A percentile compares a stretch with the other conserved stretches of the same genome.
Conservation (phyloP, 495 filamentous ascomycete genomes). For the Hyaloscypha hepaticicola region DNA sequence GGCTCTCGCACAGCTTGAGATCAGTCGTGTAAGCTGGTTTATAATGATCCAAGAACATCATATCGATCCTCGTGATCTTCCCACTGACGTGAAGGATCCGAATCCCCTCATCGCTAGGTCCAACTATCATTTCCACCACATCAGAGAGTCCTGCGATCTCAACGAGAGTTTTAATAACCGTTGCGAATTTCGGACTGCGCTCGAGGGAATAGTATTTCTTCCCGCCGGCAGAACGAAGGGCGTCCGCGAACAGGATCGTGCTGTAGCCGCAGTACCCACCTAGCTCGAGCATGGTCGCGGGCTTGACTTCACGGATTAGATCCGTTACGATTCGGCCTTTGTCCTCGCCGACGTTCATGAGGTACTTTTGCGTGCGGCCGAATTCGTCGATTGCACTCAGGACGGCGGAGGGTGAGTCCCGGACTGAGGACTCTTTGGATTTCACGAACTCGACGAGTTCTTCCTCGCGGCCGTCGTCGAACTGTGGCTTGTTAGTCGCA, state of each 20-base stretch:
- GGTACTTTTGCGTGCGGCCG: constrained; percentile 58
- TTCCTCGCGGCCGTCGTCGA: constrained; percentile 70
- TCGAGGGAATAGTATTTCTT: constrained; percentile 66
- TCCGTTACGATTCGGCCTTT: constrained; percentile 69
- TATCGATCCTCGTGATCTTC: constrained; percentile 56
- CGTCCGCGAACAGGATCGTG: constrained; percentile 66
- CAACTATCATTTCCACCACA: constrained; percentile 65
- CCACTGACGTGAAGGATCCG: constrained; percentile 20
- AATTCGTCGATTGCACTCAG: constrained; percentile 72
- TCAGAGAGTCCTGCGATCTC: constrained; percentile 65
- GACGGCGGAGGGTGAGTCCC: constrained; percentile 61
- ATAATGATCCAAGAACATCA: constrained; percentile 74
- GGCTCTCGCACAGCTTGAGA: constrained; percentile 68
- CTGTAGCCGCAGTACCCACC: constrained; percentile 84
- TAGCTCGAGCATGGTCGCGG: constrained; percentile 71
- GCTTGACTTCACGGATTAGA: constrained; percentile 63
- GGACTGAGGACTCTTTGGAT: constrained; percentile 51
- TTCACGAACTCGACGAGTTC: constrained; percentile 71
- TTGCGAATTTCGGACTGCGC: constrained; percentile 64
- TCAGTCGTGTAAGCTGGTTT: constrained; percentile 70
- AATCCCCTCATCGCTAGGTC: constrained; percentile 59
- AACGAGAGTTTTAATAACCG: background rate
- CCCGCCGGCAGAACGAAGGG: constrained; percentile 57
- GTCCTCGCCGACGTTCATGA: constrained; percentile 76
- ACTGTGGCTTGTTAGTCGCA: constrained; percentile 38